Percentiles rank a stretch among this genome's conserved stretches.
These are phyloP conservation scores for Fusarium algeriense DNA, from an alignment of 2,329 filamentous ascomycete species.

Conservation along the genomic window DNA sequence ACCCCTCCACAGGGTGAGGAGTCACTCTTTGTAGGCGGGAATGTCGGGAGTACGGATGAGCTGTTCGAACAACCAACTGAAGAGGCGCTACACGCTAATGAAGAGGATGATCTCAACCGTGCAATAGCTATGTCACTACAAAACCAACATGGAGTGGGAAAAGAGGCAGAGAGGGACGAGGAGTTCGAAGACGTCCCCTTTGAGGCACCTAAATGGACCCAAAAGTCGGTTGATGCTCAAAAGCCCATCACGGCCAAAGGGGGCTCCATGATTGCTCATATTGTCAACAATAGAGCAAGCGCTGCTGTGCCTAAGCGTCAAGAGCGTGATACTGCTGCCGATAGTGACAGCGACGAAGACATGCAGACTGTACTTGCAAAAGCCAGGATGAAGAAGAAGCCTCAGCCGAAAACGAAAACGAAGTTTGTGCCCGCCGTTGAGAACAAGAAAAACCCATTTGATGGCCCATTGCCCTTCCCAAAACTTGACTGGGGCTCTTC, in stretches of 20 bases:
- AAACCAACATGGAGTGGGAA: constrained; percentile 64
- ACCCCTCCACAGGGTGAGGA: constrained; percentile 53
- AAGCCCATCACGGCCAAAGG: constrained; percentile 65
- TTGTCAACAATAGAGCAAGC: constrained; percentile 79
- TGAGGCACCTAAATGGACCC: constrained; percentile 64
- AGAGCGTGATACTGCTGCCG: constrained; percentile 32
- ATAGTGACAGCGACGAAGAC: constrained; percentile 84
- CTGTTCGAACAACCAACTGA: constrained; percentile 50
- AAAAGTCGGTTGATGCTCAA: constrained; percentile 63
- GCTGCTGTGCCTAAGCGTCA: constrained; percentile 65
- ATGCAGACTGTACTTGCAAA: constrained; percentile 80
- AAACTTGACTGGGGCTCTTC: constrained; percentile 79
- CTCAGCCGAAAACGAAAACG: constrained; percentile 57
- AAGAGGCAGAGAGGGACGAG: constrained; percentile 55
- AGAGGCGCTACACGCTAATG: constrained; percentile 55
- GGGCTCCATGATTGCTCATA: constrained; percentile 75
- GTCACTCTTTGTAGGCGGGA: constrained; percentile 61
- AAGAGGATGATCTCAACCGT: constrained; percentile 74
- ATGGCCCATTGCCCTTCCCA: constrained; percentile 90
- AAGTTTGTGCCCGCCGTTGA: constrained; percentile 56
- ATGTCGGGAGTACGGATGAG: constrained; percentile 41
- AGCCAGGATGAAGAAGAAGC: constrained; percentile 71
- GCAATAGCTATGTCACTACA: constrained; percentile 89
- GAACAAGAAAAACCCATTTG: constrained; percentile 73
- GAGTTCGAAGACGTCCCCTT: constrained; percentile 65